These are phyloP conservation scores for Histomonas meleagridis DNA, from an alignment of 208 protist genomes.

Conservation along the genomic window DNA sequence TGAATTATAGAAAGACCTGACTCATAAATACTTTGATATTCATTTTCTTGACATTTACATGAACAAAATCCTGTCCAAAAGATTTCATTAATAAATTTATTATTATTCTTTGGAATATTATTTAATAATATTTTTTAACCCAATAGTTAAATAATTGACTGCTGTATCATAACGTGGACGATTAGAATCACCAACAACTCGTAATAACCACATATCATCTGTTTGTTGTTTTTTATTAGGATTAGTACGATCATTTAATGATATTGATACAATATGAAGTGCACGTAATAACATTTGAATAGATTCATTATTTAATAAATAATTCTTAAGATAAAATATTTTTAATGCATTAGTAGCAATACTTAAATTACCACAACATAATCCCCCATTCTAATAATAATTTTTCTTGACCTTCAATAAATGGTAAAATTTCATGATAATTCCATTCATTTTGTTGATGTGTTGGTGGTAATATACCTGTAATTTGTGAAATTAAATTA, in stretches of 20 bases:
- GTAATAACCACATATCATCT: neutral
- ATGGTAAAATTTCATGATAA: neutral
- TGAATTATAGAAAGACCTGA: no score
- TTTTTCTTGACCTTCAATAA: neutral
- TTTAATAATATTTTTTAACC: no score
- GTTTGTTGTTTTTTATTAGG: neutral
- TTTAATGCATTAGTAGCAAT: neutral
- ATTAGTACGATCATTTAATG: neutral
- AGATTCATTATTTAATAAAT: neutral
- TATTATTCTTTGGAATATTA: no score
- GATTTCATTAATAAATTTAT: no score
- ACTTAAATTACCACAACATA: neutral
- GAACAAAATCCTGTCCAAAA: no score
- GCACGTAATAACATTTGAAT: neutral
- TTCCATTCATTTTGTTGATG: neutral
- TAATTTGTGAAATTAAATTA: neutral
- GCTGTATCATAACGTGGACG: neutral
- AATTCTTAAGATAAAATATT: neutral
- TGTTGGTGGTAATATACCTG: no score
- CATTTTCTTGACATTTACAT: no score
- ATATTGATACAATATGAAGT: neutral
- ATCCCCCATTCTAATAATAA: constrained; percentile 11
- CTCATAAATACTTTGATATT: no score
- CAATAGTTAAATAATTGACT: no score
- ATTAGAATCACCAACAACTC: neutral